Percentiles rank a stretch among this genome's conserved stretches.
Evolutionary conservation across 139 green algal species (phyloP).

Genomic region (Coelastrella sp.): DNA sequence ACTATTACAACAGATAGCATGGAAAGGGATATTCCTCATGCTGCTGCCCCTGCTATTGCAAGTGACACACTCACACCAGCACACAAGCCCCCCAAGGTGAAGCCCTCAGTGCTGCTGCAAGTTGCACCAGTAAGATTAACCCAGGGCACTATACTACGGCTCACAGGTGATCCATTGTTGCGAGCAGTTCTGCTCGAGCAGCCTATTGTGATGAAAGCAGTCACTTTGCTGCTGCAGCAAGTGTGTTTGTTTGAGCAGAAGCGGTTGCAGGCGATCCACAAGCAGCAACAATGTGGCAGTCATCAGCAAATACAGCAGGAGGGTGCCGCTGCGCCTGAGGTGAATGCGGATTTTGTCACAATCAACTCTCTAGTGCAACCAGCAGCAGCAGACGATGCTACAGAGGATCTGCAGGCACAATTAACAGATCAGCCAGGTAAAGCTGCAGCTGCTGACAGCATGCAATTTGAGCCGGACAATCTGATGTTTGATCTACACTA

Average conservation of each 20-base stretch:
- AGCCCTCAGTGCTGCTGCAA: slow-evolving; percentile 10
- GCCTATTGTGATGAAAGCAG: slow-evolving; percentile 1
- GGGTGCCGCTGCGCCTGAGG: not conserved
- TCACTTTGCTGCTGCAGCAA: slow-evolving; percentile 11
- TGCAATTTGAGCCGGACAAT: not conserved
- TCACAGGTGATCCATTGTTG: slow-evolving; percentile 15
- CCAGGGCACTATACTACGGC: not conserved
- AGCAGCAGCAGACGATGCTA: not conserved
- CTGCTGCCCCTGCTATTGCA: not conserved
- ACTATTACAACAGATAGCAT: not conserved
- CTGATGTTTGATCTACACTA: slow-evolving; percentile 27
- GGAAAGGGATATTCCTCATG: not conserved
- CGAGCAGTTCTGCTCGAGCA: slow-evolving; percentile 35
- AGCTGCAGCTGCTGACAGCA: not conserved
- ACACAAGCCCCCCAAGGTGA: not conserved
- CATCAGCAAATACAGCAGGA: slow-evolving; percentile 9
- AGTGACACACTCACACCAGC: not conserved
- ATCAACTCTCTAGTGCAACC: not conserved
- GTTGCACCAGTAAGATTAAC: slow-evolving; percentile 7
- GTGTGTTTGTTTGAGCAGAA: not conserved
- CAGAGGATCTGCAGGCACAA: not conserved
- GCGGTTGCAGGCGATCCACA: not conserved
- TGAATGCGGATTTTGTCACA: not conserved
- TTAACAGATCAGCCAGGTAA: not conserved
- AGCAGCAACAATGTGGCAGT: not conserved